Conservation (phyloP, 108 stramenopile genomes). For the Fragilariopsis cylindrus region DNA sequence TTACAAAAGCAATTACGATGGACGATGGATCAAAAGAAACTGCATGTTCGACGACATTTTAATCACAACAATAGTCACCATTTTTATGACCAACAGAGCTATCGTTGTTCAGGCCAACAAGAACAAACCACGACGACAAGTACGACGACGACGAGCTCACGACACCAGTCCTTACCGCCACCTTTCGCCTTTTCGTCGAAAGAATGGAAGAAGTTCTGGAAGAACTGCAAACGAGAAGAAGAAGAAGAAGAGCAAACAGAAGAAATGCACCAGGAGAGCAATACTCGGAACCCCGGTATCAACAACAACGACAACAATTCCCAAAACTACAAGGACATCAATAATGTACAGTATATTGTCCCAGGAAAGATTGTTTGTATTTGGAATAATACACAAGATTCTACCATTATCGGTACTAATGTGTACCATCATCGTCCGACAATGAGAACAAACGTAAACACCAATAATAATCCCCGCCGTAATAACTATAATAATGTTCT, state of each 20-base stretch:
- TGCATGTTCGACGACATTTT: background rate
- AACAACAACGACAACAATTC: background rate
- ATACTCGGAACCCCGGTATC: background rate
- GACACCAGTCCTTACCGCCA: background rate
- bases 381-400: constrained; percentile 35
- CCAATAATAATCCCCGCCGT: background rate
- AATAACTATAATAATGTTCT: background rate
- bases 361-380: constrained; percentile 43
- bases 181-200: background rate
- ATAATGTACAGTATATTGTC: constrained; percentile 38
- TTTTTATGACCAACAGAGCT: background rate
- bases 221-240: background rate
- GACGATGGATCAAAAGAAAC: background rate
- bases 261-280: too few species aligned
- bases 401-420: constrained; percentile 21
- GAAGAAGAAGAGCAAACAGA: too few species aligned
- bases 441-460: constrained; percentile 31
- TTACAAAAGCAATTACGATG: constrained; percentile 16
- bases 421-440: constrained; percentile 49
- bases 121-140: background rate
- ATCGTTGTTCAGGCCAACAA: constrained; percentile 1
- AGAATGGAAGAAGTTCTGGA: constrained; percentile 3
- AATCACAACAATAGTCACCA: background rate
- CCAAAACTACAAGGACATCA: background rate
- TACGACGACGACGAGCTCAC: constrained; percentile 3